Conservation (phyloP, 768 basidiomycete genomes). For the Suillus luteus region DNA sequence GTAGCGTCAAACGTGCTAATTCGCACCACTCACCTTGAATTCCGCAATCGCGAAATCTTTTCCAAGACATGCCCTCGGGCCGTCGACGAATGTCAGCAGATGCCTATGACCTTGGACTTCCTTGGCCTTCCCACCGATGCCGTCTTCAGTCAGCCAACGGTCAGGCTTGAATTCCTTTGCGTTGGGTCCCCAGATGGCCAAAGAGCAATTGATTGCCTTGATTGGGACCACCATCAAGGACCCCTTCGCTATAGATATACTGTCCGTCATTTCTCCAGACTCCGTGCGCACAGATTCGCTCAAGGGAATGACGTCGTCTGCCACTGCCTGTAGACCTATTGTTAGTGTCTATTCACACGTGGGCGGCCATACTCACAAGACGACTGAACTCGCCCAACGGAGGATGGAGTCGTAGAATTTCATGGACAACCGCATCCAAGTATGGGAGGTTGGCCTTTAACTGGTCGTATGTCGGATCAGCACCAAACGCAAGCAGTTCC, state of each 20-base stretch:
- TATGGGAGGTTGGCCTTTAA: neutral
- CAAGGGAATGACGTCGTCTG: neutral
- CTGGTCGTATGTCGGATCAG: neutral
- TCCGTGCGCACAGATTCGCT: neutral
- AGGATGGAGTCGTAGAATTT: neutral
- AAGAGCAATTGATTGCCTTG: neutral
- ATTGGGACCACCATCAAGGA: too few species aligned
- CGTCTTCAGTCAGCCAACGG: neutral
- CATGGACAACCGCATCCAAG: neutral
- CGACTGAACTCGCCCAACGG: neutral
- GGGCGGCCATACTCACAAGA: neutral
- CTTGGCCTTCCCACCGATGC: neutral
- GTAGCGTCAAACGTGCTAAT: neutral
- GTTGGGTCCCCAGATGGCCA: neutral
- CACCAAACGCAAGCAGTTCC: neutral
- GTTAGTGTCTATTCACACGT: neutral
- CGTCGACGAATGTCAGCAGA: neutral
- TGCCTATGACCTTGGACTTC: neutral
- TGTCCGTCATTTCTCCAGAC: neutral
- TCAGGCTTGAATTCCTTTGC: neutral
- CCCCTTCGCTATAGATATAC: neutral
- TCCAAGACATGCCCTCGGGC: neutral
- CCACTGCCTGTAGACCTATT: neutral
- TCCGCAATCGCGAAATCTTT: neutral
- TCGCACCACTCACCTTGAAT: neutral